Percentiles rank a stretch among this genome's conserved stretches.
Conservation (phyloP, 805 yeast species). For the Yueomyces sinensis region DNA sequence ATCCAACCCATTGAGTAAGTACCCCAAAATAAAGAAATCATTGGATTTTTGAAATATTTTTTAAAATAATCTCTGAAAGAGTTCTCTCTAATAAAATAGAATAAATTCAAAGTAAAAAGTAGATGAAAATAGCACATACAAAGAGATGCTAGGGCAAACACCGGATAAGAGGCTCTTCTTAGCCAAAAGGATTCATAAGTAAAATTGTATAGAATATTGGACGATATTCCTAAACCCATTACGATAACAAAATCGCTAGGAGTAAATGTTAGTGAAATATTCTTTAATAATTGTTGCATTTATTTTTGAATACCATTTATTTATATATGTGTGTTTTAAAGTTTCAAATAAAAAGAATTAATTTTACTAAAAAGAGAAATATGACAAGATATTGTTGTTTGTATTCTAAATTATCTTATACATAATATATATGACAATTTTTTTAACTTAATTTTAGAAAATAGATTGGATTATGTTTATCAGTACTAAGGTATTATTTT, state of each 20-base stretch:
- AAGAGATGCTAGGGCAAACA: slow-evolving; percentile 46
- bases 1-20: slow-evolving; percentile 70
- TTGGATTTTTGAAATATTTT: slow-evolving; percentile 27
- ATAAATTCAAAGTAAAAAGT: slow-evolving; percentile 30
- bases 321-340: too few relatives aligned
- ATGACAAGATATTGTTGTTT: too few relatives aligned
- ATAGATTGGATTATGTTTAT: too few relatives aligned
- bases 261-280: slow-evolving; percentile 17
- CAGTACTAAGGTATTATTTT: too few relatives aligned
- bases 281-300: too few relatives aligned
- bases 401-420: too few relatives aligned
- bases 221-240: slow-evolving; percentile 80
- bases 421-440: too few relatives aligned
- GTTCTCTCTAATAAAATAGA: slow-evolving; percentile 21
- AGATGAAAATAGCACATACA: slow-evolving; percentile 32
- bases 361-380: too few relatives aligned
- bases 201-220: slow-evolving; percentile 46
- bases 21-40: slow-evolving; percentile 54
- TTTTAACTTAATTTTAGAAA: too few relatives aligned
- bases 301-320: too few relatives aligned
- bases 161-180: slow-evolving; percentile 39
- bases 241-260: slow-evolving; percentile 57
- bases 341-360: too few relatives aligned
- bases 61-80: slow-evolving; percentile 13
- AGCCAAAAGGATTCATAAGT: slow-evolving; percentile 57